Evolutionary conservation across 345 rosid species (phyloP).

Genomic region (Physaria fendleri): DNA sequence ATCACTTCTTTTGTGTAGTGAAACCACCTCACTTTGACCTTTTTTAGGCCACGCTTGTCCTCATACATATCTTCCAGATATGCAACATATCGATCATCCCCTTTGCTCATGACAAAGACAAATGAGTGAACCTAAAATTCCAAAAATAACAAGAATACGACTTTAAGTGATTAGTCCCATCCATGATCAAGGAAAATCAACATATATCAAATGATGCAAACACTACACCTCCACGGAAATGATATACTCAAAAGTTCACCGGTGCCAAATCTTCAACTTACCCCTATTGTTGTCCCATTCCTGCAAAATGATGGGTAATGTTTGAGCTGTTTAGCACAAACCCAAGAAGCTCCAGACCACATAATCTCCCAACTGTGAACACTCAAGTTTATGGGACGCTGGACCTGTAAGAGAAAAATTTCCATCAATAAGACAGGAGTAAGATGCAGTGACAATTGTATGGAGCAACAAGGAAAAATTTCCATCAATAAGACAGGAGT

Average conservation of each 20-base stretch:
- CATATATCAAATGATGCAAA: not conserved
- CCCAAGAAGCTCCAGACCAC: constrained; percentile 87
- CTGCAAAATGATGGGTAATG: constrained; percentile 87
- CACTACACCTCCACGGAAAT: not conserved
- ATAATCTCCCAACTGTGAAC: constrained; percentile 63
- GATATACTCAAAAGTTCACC: not conserved
- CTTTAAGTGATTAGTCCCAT: constrained; percentile 17
- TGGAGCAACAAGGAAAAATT: not conserved
- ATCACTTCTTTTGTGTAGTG: constrained; percentile 86
- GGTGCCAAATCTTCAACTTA: constrained; percentile 33
- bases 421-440: not conserved
- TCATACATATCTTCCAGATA: constrained; percentile 98
- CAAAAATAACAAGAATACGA: constrained; percentile 10
- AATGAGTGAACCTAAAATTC: constrained; percentile 69
- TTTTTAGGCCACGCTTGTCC: constrained; percentile 88
- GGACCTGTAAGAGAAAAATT: constrained; percentile 40
- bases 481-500: constrained; percentile 3
- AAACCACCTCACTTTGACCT: constrained; percentile 97
- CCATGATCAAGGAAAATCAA: not conserved
- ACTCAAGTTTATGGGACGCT: constrained; percentile 40
- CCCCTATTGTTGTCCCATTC: constrained; percentile 75
- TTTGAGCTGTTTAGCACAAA: constrained; percentile 86
- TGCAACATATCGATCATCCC: constrained; percentile 69
- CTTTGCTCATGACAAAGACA: constrained; percentile 92
- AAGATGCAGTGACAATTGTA: constrained; percentile 7